Conservation (phyloP, 2,329 filamentous ascomycete species). For the Aspergillus nomiae region DNA sequence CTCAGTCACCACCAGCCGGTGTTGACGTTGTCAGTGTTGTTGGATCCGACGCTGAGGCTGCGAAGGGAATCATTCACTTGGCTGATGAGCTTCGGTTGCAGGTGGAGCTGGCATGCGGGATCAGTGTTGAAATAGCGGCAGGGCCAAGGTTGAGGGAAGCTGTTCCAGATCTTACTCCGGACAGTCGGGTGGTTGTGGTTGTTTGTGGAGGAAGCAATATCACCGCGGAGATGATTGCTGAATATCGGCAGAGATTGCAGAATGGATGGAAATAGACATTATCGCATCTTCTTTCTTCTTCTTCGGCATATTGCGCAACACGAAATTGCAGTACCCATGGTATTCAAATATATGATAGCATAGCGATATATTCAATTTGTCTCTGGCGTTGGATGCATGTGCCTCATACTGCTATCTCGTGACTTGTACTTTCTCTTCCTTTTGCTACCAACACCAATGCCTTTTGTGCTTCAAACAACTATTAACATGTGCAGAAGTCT, state of each 20-base stretch:
- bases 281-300: neutral
- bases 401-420: no score
- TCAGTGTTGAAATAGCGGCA: slow-evolving; percentile 60
- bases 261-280: slow-evolving; percentile 28
- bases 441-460: no score
- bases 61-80: slow-evolving; percentile 70
- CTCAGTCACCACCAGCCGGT: slow-evolving; percentile 40
- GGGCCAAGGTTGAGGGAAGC: slow-evolving; percentile 25
- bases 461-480: no score
- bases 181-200: slow-evolving; percentile 40
- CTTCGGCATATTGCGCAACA: neutral
- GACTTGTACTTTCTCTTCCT: no score
- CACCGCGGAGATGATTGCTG: slow-evolving; percentile 52
- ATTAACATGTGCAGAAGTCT: no score
- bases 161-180: slow-evolving; percentile 27
- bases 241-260: slow-evolving; percentile 49
- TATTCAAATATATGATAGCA: neutral
- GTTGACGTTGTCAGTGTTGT: slow-evolving; percentile 60
- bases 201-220: slow-evolving; percentile 53
- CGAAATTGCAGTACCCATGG: neutral
- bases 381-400: neutral
- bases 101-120: slow-evolving; percentile 81
- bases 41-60: slow-evolving; percentile 73
- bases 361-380: neutral
- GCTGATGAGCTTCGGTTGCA: slow-evolving; percentile 77